These are phyloP conservation scores for Neurospora pannonica DNA, from an alignment of 495 filamentous ascomycete species.

Conservation along the genomic window DNA sequence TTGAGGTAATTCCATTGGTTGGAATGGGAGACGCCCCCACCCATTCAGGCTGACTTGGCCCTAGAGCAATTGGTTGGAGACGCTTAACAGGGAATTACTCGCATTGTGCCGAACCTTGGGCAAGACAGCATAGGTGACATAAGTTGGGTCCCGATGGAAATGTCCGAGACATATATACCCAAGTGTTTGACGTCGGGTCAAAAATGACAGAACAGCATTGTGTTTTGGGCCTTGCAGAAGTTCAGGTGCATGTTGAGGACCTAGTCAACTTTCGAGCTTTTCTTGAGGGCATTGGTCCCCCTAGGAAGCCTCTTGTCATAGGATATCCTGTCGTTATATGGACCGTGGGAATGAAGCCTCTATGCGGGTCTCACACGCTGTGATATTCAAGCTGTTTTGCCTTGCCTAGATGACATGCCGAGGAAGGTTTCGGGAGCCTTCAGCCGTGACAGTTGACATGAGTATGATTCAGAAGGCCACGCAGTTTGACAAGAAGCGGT, in stretches of 20 bases:
- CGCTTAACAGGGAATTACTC: background rate
- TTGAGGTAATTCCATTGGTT: background rate
- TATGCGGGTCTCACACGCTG: slow-evolving; percentile 14
- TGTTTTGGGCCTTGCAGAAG: background rate
- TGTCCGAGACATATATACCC: background rate
- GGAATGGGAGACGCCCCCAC: background rate
- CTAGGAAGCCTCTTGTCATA: background rate
- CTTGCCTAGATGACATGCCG: slow-evolving; percentile 6
- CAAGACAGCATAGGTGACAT: background rate
- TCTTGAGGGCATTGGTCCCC: background rate
- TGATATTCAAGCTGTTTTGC: slow-evolving; percentile 5
- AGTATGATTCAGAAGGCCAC: slow-evolving; percentile 5
- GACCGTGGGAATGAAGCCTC: background rate
- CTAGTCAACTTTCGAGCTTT: background rate
- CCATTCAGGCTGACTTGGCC: background rate
- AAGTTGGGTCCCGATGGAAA: background rate
- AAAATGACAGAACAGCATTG: background rate
- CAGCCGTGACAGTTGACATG: slow-evolving; percentile 10
- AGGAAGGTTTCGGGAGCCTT: slow-evolving; percentile 8
- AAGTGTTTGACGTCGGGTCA: background rate
- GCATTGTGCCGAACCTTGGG: background rate
- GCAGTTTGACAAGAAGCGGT: slow-evolving; percentile 1
- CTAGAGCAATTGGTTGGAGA: background rate
- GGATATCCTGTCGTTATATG: background rate
- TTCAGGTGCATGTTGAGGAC: background rate